Evolutionary conservation across 2,329 filamentous ascomycete genomes (phyloP).

Genomic region (Mariannaea sp.): DNA sequence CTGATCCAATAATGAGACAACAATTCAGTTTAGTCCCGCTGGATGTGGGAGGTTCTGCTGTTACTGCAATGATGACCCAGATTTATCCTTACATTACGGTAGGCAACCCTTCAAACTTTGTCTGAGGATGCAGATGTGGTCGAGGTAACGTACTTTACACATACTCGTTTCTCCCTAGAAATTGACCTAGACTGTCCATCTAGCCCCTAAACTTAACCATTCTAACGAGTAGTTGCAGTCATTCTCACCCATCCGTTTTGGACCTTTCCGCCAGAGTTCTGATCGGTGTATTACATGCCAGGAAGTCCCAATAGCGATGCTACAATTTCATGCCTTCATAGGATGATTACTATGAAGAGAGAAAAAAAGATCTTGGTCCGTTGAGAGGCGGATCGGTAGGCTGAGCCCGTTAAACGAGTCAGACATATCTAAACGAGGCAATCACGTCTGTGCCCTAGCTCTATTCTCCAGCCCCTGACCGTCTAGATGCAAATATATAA

Average conservation of each 20-base stretch:
- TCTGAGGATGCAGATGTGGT: constrained; percentile 10
- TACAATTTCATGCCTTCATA: background rate
- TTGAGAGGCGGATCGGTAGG: constrained; percentile 1
- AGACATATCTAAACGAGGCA: too few species aligned
- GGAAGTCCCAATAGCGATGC: background rate
- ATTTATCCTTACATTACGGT: background rate
- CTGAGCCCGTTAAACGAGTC: background rate
- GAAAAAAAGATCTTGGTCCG: background rate
- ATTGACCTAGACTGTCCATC: constrained; percentile 2
- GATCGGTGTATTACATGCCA: background rate
- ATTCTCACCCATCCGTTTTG: background rate
- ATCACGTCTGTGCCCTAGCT: too few species aligned
- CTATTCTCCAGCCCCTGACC: background rate
- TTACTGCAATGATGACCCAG: background rate
- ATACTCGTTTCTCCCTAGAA: background rate
- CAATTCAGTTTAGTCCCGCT: background rate
- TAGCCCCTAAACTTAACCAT: background rate
- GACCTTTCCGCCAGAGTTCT: background rate
- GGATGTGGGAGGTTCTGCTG: background rate
- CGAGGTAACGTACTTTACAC: constrained; percentile 17
- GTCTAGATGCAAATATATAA: background rate
- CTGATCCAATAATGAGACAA: background rate
- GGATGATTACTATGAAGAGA: background rate
- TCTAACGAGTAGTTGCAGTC: constrained; percentile 9
- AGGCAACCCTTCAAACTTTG: background rate